These are phyloP conservation scores for Phialemoniopsis sp. DNA, from an alignment of 2,329 filamentous ascomycete genomes.

Conservation along the genomic window DNA sequence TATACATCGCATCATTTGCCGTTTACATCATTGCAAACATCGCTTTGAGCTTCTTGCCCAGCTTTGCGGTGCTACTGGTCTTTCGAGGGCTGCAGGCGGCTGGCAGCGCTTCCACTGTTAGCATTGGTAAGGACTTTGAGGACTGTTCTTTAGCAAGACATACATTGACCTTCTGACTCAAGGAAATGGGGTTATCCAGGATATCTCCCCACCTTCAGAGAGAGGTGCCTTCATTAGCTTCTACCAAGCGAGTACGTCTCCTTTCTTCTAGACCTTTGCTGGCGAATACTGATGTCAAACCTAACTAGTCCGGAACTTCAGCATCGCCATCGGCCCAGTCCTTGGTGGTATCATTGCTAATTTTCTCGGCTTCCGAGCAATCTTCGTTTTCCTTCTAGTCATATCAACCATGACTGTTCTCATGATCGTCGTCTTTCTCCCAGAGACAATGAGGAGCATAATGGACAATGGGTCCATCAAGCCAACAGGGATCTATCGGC, in stretches of 20 bases:
- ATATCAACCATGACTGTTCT: neutral
- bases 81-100: slow-evolving; percentile 42
- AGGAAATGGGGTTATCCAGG: slow-evolving; percentile 25
- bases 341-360: slow-evolving; percentile 20
- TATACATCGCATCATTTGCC: slow-evolving; percentile 38
- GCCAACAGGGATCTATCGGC: slow-evolving; percentile 4
- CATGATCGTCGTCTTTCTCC: slow-evolving; percentile 1
- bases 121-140: slow-evolving; percentile 30
- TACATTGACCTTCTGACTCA: too few relatives aligned
- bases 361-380: slow-evolving; percentile 3
- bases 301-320: slow-evolving; percentile 18
- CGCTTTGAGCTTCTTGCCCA: slow-evolving; percentile 34
- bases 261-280: too few relatives aligned
- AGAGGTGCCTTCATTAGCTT: slow-evolving; percentile 22
- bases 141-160: neutral
- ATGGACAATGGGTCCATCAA: slow-evolving; percentile 4
- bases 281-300: neutral
- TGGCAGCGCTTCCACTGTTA: slow-evolving; percentile 42
- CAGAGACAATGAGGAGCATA: slow-evolving; percentile 5
- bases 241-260: slow-evolving; percentile 22
- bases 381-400: slow-evolving; percentile 5
- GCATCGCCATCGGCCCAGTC: slow-evolving; percentile 23
- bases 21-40: slow-evolving; percentile 44
- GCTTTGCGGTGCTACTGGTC: slow-evolving; percentile 35
- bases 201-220: slow-evolving; percentile 20